phyloP scores from a whole-genome alignment of 176 grass and related monocot genomes.

The Carex pumila region DNA sequence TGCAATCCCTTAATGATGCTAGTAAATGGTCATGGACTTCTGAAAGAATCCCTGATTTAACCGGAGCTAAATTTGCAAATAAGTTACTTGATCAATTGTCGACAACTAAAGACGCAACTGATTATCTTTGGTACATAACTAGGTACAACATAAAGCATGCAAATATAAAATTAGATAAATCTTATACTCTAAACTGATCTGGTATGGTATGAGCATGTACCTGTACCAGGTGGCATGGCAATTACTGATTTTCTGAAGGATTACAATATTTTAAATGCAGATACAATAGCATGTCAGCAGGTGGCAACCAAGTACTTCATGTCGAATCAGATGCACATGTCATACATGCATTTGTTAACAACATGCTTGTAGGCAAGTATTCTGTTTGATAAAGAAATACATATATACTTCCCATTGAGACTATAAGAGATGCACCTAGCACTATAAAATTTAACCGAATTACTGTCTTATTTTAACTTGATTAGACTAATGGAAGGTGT shows the following conservation, averaged over 20 bases:
- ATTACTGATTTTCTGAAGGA: neutral
- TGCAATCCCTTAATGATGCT: slow-evolving; percentile 37
- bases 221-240: neutral
- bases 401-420: neutral
- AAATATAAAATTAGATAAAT: neutral
- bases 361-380: slow-evolving; percentile 48
- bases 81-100: slow-evolving; percentile 72
- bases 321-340: slow-evolving; percentile 66
- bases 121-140: slow-evolving; percentile 86
- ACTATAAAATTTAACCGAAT: neutral
- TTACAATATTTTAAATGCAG: slow-evolving; percentile 48
- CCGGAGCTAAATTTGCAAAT: slow-evolving; percentile 24
- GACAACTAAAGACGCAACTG: slow-evolving; percentile 78
- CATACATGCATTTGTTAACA: slow-evolving; percentile 81
- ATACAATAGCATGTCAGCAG: slow-evolving; percentile 36
- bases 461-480: neutral
- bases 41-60: slow-evolving; percentile 40
- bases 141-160: slow-evolving; percentile 32
- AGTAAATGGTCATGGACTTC: slow-evolving; percentile 46
- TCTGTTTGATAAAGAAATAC: neutral
- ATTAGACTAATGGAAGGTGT: neutral
- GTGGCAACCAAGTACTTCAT: slow-evolving; percentile 28
- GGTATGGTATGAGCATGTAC: neutral
- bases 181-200: neutral
- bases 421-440: neutral